A percentile compares a stretch with the other conserved stretches of the same genome.
Evolutionary conservation across 2,329 filamentous ascomycete species (phyloP).

Genomic region (Dactylonectria estremocensis): DNA sequence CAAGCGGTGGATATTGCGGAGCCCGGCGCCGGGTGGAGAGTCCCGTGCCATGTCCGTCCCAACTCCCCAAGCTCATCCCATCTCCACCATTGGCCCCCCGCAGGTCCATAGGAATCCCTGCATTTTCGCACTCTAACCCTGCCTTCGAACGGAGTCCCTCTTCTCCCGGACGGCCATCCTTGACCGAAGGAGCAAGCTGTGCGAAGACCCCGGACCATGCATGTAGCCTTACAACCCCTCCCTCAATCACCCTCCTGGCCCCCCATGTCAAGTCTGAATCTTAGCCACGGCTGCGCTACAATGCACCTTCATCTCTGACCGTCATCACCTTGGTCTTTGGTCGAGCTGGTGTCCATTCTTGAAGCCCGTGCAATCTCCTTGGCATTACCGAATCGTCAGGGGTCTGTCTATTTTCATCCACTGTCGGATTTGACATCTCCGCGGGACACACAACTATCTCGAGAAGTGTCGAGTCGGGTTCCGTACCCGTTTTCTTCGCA

Average conservation of each 20-base stretch:
- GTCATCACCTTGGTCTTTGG: not conserved
- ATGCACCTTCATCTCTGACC: not conserved
- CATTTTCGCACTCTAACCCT: not conserved
- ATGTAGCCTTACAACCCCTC: not conserved
- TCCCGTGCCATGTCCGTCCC: not conserved
- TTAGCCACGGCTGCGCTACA: conserved; percentile 1
- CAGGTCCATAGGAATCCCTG: conserved; percentile 9
- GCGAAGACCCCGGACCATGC: conserved; percentile 31
- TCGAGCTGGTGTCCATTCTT: not conserved
- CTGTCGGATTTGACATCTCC: conserved; percentile 29
- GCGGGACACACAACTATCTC: not conserved
- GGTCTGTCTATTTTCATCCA: conserved; percentile 25
- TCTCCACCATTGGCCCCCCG: not conserved
- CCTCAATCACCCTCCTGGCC: conserved; percentile 9
- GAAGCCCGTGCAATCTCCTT: conserved; percentile 18
- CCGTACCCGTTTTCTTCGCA: not conserved
- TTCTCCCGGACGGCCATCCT: not conserved
- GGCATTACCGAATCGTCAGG: conserved; percentile 17
- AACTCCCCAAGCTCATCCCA: conserved; percentile 9
- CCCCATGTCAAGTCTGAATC: conserved; percentile 18
- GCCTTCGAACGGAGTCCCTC: conserved; percentile 5
- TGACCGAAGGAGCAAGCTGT: conserved; percentile 39
- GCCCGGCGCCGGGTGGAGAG: conserved; percentile 13
- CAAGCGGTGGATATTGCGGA: conserved; percentile 6
- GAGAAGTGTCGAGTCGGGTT: not conserved